Conservation (phyloP, 768 basidiomycete genomes). For the Pulveroboletus sp. region DNA sequence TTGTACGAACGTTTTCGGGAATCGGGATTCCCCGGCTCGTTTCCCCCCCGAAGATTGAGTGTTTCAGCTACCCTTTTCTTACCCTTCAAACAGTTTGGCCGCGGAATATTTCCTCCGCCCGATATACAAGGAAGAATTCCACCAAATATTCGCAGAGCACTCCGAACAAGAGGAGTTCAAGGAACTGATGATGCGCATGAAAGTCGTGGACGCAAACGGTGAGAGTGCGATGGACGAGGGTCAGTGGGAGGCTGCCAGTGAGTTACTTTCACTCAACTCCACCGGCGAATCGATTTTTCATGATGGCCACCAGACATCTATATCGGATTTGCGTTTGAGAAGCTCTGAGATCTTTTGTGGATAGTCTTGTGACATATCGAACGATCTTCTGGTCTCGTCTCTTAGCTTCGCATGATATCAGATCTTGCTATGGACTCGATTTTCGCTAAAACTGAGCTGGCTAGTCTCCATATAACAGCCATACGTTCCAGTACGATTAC, state of each 20-base stretch:
- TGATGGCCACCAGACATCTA: constrained; percentile 67
- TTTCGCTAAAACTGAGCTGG: neutral
- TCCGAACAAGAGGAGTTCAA: constrained; percentile 76
- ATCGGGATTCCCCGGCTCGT: neutral
- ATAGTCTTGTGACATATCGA: neutral
- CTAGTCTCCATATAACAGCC: constrained; percentile 9
- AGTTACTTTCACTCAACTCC: constrained; percentile 32
- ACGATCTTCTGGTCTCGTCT: constrained; percentile 5
- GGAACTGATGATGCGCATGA: constrained; percentile 84
- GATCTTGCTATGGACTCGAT: neutral
- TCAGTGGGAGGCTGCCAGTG: constrained; percentile 99
- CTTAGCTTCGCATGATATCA: constrained; percentile 3
- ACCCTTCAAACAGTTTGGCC: constrained; percentile 60
- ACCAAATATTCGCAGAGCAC: constrained; percentile 82
- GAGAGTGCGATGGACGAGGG: constrained; percentile 91
- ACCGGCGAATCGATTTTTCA: constrained; percentile 1
- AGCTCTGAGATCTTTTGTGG: constrained; percentile 33
- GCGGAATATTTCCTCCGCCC: constrained; percentile 71
- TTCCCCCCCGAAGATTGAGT: no score
- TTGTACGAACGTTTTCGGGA: neutral
- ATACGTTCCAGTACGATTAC: constrained; percentile 28
- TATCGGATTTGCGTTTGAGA: constrained; percentile 89
- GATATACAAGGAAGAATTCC: constrained; percentile 84
- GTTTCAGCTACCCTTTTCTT: constrained; percentile 4
- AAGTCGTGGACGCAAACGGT: constrained; percentile 80